These are phyloP conservation scores for Beauveria medogensis DNA, from an alignment of 2,329 filamentous ascomycete genomes.

Conservation along the genomic window DNA sequence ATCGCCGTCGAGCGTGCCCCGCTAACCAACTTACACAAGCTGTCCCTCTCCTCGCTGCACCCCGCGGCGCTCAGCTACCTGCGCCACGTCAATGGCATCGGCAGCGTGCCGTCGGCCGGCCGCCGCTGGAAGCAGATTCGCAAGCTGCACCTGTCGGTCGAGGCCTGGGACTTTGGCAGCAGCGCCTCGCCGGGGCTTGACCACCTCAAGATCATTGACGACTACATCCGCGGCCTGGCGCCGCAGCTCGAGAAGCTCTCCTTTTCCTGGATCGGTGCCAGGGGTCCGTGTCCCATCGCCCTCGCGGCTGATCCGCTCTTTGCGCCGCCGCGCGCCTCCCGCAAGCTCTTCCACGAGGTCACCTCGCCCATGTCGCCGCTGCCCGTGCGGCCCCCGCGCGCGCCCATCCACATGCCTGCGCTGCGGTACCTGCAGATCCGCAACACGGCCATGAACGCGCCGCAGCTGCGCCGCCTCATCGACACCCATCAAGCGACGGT, in stretches of 20 bases:
- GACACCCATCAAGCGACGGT: slow-evolving; percentile 58
- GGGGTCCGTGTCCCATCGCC: slow-evolving; percentile 66
- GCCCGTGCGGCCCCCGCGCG: slow-evolving; percentile 42
- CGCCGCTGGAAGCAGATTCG: slow-evolving; percentile 72
- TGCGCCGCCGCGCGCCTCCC: slow-evolving; percentile 41
- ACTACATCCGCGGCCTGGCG: slow-evolving; percentile 67
- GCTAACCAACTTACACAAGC: slow-evolving; percentile 54
- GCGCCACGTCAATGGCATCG: slow-evolving; percentile 65
- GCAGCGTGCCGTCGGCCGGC: slow-evolving; percentile 61
- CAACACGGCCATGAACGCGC: slow-evolving; percentile 63
- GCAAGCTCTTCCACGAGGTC: slow-evolving; percentile 57
- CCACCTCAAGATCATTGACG: slow-evolving; percentile 71
- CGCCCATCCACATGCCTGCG: slow-evolving; percentile 56
- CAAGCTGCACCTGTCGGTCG: slow-evolving; percentile 64
- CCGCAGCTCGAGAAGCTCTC: slow-evolving; percentile 58
- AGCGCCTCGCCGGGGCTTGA: slow-evolving; percentile 54
- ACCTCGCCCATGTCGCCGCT: slow-evolving; percentile 58
- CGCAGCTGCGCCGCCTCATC: slow-evolving; percentile 64
- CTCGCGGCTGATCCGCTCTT: slow-evolving; percentile 65
- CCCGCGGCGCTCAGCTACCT: slow-evolving; percentile 70
- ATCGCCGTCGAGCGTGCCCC: slow-evolving; percentile 72
- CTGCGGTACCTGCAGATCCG: slow-evolving; percentile 62
- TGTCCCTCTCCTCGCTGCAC: slow-evolving; percentile 68
- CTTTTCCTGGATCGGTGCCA: slow-evolving; percentile 69
- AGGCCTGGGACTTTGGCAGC: slow-evolving; percentile 58